Conservation (phyloP, 2,329 filamentous ascomycete species). For the Calycina marina region DNA sequence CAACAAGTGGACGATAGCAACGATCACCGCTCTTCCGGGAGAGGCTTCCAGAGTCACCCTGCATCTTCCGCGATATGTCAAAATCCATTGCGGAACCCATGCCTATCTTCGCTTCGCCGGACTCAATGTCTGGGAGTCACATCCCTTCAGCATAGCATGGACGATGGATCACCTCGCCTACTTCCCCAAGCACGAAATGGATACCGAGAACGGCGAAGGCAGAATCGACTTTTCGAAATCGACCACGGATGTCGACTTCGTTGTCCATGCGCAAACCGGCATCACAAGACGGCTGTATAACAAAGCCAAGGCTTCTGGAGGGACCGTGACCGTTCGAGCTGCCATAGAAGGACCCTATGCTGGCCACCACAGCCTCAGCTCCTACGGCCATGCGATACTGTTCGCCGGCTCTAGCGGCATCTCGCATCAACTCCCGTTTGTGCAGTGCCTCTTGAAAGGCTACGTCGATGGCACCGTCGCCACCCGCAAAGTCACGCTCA, state of each 20-base stretch:
- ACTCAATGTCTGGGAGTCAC: constrained; percentile 54
- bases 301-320: constrained; percentile 34
- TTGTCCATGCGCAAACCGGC: constrained; percentile 77
- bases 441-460: constrained; percentile 60
- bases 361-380: constrained; percentile 70
- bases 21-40: constrained; percentile 53
- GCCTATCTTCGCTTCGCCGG: constrained; percentile 58
- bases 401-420: constrained; percentile 91
- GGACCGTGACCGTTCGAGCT: constrained; percentile 28
- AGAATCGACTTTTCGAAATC: constrained; percentile 4
- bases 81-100: constrained; percentile 56
- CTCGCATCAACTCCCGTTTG: constrained; percentile 83
- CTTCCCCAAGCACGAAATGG: constrained; percentile 1
- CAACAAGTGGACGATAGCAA: constrained; percentile 44
- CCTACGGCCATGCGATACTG: constrained; percentile 81
- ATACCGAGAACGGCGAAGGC: not conserved
- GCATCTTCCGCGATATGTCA: constrained; percentile 49
- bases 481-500: constrained; percentile 64
- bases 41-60: constrained; percentile 58
- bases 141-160: constrained; percentile 71
- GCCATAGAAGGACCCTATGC: constrained; percentile 84
- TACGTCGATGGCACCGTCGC: constrained; percentile 59
- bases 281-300: constrained; percentile 74
- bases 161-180: constrained; percentile 35
- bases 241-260: constrained; percentile 50